phyloP scores from a whole-genome alignment of 345 rosid species.

The Capsella bursapastoris region DNA sequence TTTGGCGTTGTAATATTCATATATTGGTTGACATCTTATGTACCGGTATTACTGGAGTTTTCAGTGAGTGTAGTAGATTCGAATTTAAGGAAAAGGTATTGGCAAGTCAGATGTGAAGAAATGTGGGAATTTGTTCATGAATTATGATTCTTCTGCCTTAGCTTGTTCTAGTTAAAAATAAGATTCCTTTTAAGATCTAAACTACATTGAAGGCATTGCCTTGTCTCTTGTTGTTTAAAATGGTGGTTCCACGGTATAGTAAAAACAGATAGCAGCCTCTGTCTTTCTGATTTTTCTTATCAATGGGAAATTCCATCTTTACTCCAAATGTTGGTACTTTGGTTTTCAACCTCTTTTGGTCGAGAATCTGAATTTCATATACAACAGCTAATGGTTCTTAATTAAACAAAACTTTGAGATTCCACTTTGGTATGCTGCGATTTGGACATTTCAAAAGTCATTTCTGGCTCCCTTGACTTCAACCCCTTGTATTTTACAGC shows the following conservation, averaged over 20 bases:
- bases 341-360: background rate
- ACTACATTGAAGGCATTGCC: slow-evolving; percentile 3
- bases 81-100: background rate
- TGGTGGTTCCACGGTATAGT: background rate
- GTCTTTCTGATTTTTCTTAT: background rate
- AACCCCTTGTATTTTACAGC: background rate
- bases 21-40: background rate
- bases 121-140: background rate
- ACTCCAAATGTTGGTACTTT: slow-evolving; percentile 4
- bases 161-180: background rate
- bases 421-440: slow-evolving; percentile 8
- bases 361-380: background rate
- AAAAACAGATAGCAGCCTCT: background rate
- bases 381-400: background rate
- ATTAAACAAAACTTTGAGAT: slow-evolving; percentile 5
- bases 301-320: background rate
- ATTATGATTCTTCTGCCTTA: slow-evolving; percentile 10
- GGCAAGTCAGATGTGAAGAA: background rate
- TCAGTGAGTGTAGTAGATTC: background rate
- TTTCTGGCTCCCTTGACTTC: background rate
- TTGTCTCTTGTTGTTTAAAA: background rate
- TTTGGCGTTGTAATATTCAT: background rate
- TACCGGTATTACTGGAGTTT: background rate
- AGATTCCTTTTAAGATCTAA: background rate
- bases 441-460: background rate